Base-by-base conservation (phyloP, 441 rosid species). In the Mallotus repandus region DNA sequence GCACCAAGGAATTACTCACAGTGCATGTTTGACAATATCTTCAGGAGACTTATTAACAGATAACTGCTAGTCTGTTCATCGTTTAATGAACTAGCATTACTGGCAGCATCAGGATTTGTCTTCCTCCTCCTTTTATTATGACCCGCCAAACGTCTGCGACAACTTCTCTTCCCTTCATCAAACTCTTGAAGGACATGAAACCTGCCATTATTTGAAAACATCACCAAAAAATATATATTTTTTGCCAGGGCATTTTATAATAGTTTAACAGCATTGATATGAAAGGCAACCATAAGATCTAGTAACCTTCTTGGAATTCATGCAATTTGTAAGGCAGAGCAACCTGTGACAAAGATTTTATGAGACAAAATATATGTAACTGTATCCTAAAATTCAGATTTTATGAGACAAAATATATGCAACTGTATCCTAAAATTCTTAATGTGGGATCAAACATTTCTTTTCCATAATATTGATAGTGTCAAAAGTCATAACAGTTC, bases 91-190 rank as follows among this genome's bases (percentile, higher is more conserved):
- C 66, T 90, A 79, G 84, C 87, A 56, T 77, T 86, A 59, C 80
- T 69, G 62, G 74, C 82, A 66, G 80, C 75, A 52, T 87, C 96
- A 2, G 96, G 97, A 83, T 91, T 93, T 21, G 97, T 89, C 76
- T 96, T 93, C 81, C 96, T 91, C 80, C 99, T 88, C 74, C 99
- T 84, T 79, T 89, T 91, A 77, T 94, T 92, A 76, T 96, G 99
- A 25, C 99, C 98, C 81, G 99, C 99, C 84, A 96, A 83, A 74
- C 99, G 97, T 77, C 99, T 89, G 58, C 99, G 91, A 68, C 98
- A 94, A 69, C 98, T 94, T 87, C 98, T 87, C 90, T 93, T 96
- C 25, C 98, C 98, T 81, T 96, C 99, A 83, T 96, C 98, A 82
- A 96, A 96, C 82, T 96, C 99, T 85, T 90, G 86, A 84, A 96